Conservation (phyloP, 1,284 basidiomycete species). For the Marasmius sp. region DNA sequence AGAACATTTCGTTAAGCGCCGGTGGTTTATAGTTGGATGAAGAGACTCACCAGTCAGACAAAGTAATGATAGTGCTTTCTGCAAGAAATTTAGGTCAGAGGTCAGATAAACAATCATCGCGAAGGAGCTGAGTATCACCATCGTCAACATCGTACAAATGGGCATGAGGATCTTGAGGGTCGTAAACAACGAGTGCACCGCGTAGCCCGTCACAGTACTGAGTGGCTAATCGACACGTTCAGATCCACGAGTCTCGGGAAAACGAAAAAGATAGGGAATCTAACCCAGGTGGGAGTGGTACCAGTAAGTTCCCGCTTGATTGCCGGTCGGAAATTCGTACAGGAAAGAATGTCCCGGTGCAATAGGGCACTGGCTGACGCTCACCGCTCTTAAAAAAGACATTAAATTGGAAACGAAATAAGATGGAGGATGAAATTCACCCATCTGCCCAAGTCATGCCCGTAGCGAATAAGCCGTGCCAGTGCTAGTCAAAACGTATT, state of each 20-base stretch:
- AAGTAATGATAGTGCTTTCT: not conserved
- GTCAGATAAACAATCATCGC: no score
- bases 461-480: not conserved
- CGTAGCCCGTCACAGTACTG: not conserved
- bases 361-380: slow-evolving; percentile 2
- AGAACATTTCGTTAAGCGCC: not conserved
- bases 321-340: not conserved
- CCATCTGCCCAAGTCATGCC: not conserved
- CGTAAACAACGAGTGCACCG: not conserved
- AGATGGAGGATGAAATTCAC: not conserved
- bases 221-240: not conserved
- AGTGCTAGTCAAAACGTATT: not conserved
- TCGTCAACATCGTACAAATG: not conserved
- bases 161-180: not conserved
- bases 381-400: not conserved
- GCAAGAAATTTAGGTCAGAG: not conserved
- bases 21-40: not conserved
- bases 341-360: slow-evolving; percentile 3
- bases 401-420: not conserved
- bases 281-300: slow-evolving; percentile 3
- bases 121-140: not conserved
- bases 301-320: slow-evolving; percentile 2
- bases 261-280: not conserved
- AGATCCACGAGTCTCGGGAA: not conserved
- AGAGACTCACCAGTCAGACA: not conserved